Evolutionary conservation across 495 filamentous ascomycete species (phyloP), one percentile per base, ranked within the genome.

Genomic region (Patellaria atrata): DNA sequence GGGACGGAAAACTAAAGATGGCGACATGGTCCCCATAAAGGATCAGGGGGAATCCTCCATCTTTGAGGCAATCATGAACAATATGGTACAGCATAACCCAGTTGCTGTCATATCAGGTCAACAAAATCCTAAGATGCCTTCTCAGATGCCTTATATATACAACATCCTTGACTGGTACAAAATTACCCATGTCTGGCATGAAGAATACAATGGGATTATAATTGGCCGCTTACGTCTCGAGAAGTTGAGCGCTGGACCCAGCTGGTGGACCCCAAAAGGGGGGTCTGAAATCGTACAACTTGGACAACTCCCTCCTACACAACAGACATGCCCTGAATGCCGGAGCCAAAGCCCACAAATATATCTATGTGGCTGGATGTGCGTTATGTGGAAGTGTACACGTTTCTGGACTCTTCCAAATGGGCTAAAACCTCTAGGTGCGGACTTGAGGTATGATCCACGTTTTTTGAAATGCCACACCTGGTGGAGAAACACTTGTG

Each of bases 111-210:
- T 50, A 29, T 16, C 41, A 70, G 79, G 74, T 0, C 47, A 64
- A 21, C 48, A 55, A 3, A 73, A 79, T 40, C 53, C 45, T 0
- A 47, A 64, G 2, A 62, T 69, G n/a, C 61, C 63, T 0, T 62
- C 65, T 5, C 55, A 61, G 13, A 53, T 79, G 3, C 71, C 73
- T 0, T 64, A 82, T 47, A 60, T 64, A 0, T 91, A 77, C 44
- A 73, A 70, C 31, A 73, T 89, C 1, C 64, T 87, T 28, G 80
- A 56, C n/a, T 77, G 62, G 47, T 91, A 86, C 48, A 70, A 74
- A 19, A 56, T 82, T 12, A 80, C 76, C 0, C 57, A 79, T 22
- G 56, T 84, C 1, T 93, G 84, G 84, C 58, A 49, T 11, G 82
- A 93, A 45, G 67, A 60, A 29, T 45, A 53, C 3, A 48, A 59